Conservation (phyloP, 31 red algal genomes). For the Bonnemaisonia californica region DNA sequence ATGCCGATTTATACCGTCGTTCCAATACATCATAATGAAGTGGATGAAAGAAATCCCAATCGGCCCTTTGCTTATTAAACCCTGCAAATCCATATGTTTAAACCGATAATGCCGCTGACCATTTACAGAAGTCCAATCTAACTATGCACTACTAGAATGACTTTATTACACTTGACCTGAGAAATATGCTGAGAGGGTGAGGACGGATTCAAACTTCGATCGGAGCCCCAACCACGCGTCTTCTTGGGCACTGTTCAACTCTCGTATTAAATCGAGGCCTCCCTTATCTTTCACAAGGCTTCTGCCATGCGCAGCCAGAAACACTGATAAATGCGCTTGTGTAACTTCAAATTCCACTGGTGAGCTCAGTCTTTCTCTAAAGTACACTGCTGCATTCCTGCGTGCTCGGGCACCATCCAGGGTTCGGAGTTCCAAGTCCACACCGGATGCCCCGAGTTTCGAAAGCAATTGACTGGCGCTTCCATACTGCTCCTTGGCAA, state of each 20-base stretch:
- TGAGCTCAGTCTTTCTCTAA: constrained; percentile 39
- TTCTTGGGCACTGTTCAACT: constrained; percentile 46
- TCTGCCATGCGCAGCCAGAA: constrained; percentile 61
- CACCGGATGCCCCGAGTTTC: constrained; percentile 48
- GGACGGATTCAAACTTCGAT: constrained; percentile 51
- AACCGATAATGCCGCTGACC: too few relatives aligned
- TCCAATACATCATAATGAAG: too few relatives aligned
- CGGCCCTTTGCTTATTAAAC: too few relatives aligned
- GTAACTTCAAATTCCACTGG: constrained; percentile 68
- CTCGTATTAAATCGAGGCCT: constrained; percentile 23
- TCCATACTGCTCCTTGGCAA: constrained; percentile 31
- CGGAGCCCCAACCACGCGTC: constrained; percentile 60
- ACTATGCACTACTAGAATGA: too few relatives aligned
- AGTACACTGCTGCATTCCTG: constrained; percentile 56
- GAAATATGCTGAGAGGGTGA: constrained; percentile 58
- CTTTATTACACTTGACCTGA: constrained; percentile 58
- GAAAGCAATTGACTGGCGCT: constrained; percentile 42
- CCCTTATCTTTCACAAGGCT: constrained; percentile 45
- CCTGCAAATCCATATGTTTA: too few relatives aligned
- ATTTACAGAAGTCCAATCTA: too few relatives aligned
- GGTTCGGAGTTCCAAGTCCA: constrained; percentile 70
- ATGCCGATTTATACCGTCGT: too few relatives aligned
- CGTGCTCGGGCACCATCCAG: constrained; percentile 53
- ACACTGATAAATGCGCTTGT: constrained; percentile 79
- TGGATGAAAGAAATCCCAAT: too few relatives aligned